Conservation (phyloP, 1,284 basidiomycete genomes). For the Cryptococcus maquisensis region DNA sequence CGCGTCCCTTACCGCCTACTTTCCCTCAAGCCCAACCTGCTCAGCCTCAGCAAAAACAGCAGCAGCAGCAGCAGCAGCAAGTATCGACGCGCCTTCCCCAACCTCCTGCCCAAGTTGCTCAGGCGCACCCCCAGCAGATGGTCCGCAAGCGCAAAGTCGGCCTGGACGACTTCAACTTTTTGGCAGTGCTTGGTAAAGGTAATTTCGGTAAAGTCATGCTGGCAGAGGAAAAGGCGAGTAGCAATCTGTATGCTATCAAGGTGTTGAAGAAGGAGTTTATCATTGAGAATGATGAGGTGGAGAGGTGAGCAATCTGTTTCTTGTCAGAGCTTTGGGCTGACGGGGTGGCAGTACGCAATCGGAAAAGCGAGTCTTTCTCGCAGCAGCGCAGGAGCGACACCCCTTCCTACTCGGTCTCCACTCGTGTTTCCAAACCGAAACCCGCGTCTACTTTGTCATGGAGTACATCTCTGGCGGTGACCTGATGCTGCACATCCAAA, state of each 20-base stretch:
- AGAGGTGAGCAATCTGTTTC: constrained; percentile 62
- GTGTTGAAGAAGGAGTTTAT: constrained; percentile 99
- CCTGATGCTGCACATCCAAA: constrained; percentile 76
- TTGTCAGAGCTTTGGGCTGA: neutral
- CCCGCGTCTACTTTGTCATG: constrained; percentile 84
- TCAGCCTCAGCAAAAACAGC: constrained; percentile 6
- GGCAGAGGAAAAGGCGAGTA: constrained; percentile 93
- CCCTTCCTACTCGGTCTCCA: constrained; percentile 96
- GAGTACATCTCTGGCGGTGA: constrained; percentile 74
- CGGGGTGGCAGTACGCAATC: constrained; percentile 74
- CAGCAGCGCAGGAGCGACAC: constrained; percentile 92
- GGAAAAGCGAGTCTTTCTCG: constrained; percentile 96
- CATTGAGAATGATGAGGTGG: constrained; percentile 99
- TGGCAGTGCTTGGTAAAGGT: constrained; percentile 96
- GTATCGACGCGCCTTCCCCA: constrained; percentile 10
- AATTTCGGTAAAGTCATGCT: constrained; percentile 99
- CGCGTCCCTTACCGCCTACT: constrained; percentile 41
- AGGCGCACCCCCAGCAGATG: neutral
- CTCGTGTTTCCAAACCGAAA: constrained; percentile 99
- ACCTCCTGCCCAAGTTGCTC: constrained; percentile 17
- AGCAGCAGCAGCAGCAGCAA: constrained; percentile 13
- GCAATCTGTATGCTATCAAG: constrained; percentile 94
- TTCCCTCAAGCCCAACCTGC: constrained; percentile 10
- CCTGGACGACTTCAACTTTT: constrained; percentile 98
- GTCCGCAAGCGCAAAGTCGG: constrained; percentile 78